Evolutionary conservation across 306 rosid genomes (phyloP).

Genomic region (Macrotyloma uniflorum): DNA sequence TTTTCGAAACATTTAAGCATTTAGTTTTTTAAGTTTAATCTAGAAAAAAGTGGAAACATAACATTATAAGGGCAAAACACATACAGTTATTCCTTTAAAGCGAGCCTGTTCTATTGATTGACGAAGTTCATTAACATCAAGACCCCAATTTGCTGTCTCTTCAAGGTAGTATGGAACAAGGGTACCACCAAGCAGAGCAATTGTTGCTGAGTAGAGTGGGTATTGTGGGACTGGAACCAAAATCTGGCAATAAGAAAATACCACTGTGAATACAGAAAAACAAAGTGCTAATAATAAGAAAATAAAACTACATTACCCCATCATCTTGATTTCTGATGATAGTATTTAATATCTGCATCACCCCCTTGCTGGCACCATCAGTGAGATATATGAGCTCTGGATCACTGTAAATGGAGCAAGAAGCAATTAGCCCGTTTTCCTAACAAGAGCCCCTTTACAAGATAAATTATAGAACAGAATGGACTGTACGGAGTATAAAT

Average conservation of each 20-base stretch:
- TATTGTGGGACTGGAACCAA: constrained; percentile 99
- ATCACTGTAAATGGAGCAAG: constrained; percentile 63
- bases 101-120: constrained; percentile 77
- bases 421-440: constrained; percentile 34
- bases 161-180: constrained; percentile 99
- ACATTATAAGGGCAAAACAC: constrained; percentile 37
- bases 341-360: constrained; percentile 93
- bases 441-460: constrained; percentile 28
- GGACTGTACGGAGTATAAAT: constrained; percentile 19
- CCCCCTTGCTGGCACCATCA: constrained; percentile 99
- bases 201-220: constrained; percentile 98
- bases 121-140: constrained; percentile 76
- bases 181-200: constrained; percentile 83
- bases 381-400: constrained; percentile 96
- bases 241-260: constrained; percentile 56
- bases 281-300: neutral
- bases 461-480: neutral
- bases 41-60: constrained; percentile 21
- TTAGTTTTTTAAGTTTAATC: constrained; percentile 12
- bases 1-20: constrained; percentile 32
- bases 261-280: constrained; percentile 17
- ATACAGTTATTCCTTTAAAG: constrained; percentile 76
- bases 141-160: constrained; percentile 99
- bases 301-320: constrained; percentile 68
- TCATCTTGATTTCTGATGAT: constrained; percentile 80